Evolutionary conservation across 176 grass and related monocot genomes (phyloP), one percentile per base, ranked within the genome.

Genomic region (Aegilops bicornis): DNA sequence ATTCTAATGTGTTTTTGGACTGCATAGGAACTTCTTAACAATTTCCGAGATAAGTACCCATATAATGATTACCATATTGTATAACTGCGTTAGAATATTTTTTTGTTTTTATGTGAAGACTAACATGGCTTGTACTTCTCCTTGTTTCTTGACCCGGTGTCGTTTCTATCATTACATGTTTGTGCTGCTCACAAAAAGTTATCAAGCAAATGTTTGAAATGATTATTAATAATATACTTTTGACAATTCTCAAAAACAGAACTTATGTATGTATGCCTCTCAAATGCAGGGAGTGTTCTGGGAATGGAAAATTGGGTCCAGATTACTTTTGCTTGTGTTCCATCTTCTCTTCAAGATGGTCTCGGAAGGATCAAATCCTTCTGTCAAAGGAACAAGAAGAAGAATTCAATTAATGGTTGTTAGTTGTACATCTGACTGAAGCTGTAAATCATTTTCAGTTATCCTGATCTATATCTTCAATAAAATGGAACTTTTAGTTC

Each of bases 221-320:
- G 19, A 70, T 70, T 10, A 11, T 9, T 37, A 11, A 70, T n/a
- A 3, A 20, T 56, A 20, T 56, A 56, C 52, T 8, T 50, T 3
- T 50, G 14, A 50, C 47, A n/a, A 6, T 50, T 15, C 14, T 50
- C 12, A 50, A 16, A 20, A 8, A 74, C 25, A 17, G 22, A 15
- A 69, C 39, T 63, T 30, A 50, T 76, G 29, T 64, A 79, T 5
- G 6, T 47, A 2, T 50, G 43, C 30, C 35, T 12, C 22, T 29
- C 15, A 19, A 77, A 62, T 30, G 47, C 4, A 91, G 89, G 85
- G 36, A 87, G 85, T 84, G 89, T 91, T 35, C 37, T 91, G 1
- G 89, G 89, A 79, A 87, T 91, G 89, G 66, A 80, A 20, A 87
- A 91, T 13, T 91, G 89, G 89, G 29, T 91, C 1, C 89, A 85